phyloP scores from a whole-genome alignment of 805 yeast genomes.

The Saturnispora halmiae region DNA sequence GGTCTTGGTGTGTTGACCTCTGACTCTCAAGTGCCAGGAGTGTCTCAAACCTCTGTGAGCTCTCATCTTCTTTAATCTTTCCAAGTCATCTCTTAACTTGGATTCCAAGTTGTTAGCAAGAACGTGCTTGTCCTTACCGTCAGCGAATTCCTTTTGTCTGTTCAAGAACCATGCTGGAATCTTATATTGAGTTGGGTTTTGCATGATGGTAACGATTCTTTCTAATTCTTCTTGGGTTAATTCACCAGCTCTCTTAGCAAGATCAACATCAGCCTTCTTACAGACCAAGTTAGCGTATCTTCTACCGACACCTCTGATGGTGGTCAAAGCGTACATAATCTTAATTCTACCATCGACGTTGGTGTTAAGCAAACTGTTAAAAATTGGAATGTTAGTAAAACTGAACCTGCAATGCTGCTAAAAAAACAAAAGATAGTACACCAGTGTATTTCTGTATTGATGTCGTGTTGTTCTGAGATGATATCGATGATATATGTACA shows the following conservation, averaged over 20 bases:
- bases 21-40: slow-evolving; percentile 99
- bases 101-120: slow-evolving; percentile 98
- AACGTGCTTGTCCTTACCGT: slow-evolving; percentile 98
- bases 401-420: too few relatives aligned
- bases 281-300: slow-evolving; percentile 99
- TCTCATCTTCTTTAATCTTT: slow-evolving; percentile 99
- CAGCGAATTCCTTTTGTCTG: slow-evolving; percentile 97
- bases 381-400: slow-evolving; percentile 29
- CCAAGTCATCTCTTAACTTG: slow-evolving; percentile 99
- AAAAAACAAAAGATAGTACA: too few relatives aligned
- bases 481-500: neutral
- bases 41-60: slow-evolving; percentile 99
- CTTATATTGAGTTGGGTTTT: slow-evolving; percentile 99
- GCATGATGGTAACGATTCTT: slow-evolving; percentile 99
- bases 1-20: slow-evolving; percentile 99
- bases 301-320: slow-evolving; percentile 99
- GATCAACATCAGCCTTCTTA: slow-evolving; percentile 99
- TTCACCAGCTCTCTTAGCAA: slow-evolving; percentile 99
- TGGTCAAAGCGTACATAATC: slow-evolving; percentile 99
- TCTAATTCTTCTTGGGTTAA: slow-evolving; percentile 99
- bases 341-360: slow-evolving; percentile 99
- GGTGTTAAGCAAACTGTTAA: slow-evolving; percentile 92
- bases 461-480: too few relatives aligned
- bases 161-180: slow-evolving; percentile 99
- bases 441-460: too few relatives aligned